Evolutionary conservation across 78 protist genomes (phyloP).

Genomic region (Dictyostelium capitatum): DNA sequence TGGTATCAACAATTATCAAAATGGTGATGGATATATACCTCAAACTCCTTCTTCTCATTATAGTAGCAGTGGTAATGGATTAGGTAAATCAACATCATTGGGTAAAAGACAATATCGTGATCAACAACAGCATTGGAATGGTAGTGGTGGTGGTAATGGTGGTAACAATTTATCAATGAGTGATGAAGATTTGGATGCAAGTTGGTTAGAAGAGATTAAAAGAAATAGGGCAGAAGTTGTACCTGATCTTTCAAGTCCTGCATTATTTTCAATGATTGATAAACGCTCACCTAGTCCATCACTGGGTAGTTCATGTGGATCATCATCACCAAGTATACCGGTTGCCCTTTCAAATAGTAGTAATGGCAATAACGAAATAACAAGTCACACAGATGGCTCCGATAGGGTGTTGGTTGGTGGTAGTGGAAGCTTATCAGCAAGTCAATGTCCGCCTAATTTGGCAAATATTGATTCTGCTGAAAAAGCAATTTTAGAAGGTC

Average conservation of each 20-base stretch:
- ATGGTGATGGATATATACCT: background rate
- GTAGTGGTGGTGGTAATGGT: background rate
- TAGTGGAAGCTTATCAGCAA: background rate
- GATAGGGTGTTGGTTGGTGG: background rate
- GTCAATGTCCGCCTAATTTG: slow-evolving; percentile 11
- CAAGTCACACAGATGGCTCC: background rate
- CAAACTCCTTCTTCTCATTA: background rate
- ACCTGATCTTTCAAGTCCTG: slow-evolving; percentile 58
- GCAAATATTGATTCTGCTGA: slow-evolving; percentile 35
- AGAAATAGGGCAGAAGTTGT: slow-evolving; percentile 40
- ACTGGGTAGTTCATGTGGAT: slow-evolving; percentile 24
- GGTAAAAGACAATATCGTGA: background rate
- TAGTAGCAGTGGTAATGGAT: no score
- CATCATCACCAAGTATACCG: slow-evolving; percentile 6
- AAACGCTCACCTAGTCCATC: slow-evolving; percentile 5
- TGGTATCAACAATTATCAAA: background rate
- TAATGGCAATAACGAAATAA: background rate
- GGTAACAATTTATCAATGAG: background rate
- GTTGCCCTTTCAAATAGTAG: background rate
- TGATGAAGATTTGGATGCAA: slow-evolving; percentile 34
- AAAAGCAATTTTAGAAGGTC: slow-evolving; percentile 67
- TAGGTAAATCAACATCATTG: background rate
- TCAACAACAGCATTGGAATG: background rate
- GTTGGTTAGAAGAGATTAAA: slow-evolving; percentile 48
- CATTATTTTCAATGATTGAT: background rate